Evolutionary conservation across 2,329 filamentous ascomycete genomes (phyloP), one percentile per base, ranked within the genome.

Genomic region (Lecanicillium sp.): DNA sequence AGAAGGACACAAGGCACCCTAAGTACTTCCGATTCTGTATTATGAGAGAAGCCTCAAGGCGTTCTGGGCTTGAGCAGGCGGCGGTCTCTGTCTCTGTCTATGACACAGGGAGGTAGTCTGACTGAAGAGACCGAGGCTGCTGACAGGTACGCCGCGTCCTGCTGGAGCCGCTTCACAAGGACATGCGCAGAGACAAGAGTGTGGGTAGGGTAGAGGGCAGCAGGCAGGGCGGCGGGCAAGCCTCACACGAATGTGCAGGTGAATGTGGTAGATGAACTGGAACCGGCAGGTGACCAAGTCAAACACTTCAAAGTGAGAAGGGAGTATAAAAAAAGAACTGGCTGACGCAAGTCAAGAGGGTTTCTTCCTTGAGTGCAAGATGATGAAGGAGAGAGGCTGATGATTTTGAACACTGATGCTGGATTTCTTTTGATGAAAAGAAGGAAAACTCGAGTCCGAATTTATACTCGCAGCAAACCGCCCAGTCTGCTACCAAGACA

Each of bases 91-190:
- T n/a, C n/a, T n/a, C 8, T 23, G 29, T 3, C 29, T 23, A 35
- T 14, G 19, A 42, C n/a, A n/a, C n/a, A n/a, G n/a, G 32, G 9
- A 30, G 45, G 45, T 48, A n/a, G 45, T 42, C 45, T 48, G 45
- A 48, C 45, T 37, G 38, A 27, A 11, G 6, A 47, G 15, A 27
- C 21, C 9, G 23, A 42, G 38, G 45, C 45, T 48, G 45, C 38
- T 48, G 45, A 48, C 45, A 30, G 24, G 36, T 12, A 21, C 45
- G 45, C 24, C 30, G 44, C 33, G 35, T 46, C 33, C 29, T 29
- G 24, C 17, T 20, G 23, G 15, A 37, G 23, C 23, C 6, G 19
- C 14, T 37, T 36, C 38, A 37, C 45, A 42, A 42, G 45, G 23
- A 17, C 30, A 42, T 21, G 45, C n/a, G 38, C 36, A 24, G 24